Evolutionary conservation across 139 green algal species (phyloP).

Genomic region (Coelastrella sp.): DNA sequence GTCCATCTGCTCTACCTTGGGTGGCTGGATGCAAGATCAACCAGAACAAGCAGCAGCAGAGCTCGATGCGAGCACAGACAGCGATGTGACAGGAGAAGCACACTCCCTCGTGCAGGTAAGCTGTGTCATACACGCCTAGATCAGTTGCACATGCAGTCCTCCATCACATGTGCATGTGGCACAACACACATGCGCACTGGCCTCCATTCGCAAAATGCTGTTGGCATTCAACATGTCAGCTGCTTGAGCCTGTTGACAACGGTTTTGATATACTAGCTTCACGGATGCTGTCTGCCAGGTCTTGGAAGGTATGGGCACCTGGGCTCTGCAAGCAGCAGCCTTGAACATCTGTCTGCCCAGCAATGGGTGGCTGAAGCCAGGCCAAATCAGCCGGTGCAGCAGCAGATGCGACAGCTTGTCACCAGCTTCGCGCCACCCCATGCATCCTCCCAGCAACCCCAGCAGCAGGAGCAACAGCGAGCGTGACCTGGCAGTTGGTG

Average conservation of each 20-base stretch:
- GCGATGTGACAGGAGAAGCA: not conserved
- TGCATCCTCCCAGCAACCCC: not conserved
- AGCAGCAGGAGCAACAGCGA: not conserved
- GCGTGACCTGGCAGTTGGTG: not conserved
- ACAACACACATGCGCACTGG: not conserved
- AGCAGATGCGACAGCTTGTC: not conserved
- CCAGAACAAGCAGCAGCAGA: not conserved
- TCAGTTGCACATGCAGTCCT: not conserved
- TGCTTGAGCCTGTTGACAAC: not conserved
- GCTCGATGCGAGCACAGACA: not conserved
- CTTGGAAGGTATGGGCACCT: not conserved
- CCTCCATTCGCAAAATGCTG: not conserved
- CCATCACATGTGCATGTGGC: too few relatives aligned
- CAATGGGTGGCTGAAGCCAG: not conserved
- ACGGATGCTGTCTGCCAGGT: not conserved
- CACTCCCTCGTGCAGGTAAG: slow-evolving; percentile 5
- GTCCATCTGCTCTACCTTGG: not conserved
- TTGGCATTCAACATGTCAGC: not conserved
- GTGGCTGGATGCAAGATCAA: not conserved
- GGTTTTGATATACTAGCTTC: not conserved
- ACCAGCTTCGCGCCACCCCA: not conserved
- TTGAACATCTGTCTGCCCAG: slow-evolving; percentile 32
- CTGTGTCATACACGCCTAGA: not conserved
- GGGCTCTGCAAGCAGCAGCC: slow-evolving; percentile 18
- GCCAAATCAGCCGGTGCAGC: not conserved